Base-by-base conservation (phyloP, 371 early-diverging fungal genomes). In the Syncephalis plumigaleata region DNA sequence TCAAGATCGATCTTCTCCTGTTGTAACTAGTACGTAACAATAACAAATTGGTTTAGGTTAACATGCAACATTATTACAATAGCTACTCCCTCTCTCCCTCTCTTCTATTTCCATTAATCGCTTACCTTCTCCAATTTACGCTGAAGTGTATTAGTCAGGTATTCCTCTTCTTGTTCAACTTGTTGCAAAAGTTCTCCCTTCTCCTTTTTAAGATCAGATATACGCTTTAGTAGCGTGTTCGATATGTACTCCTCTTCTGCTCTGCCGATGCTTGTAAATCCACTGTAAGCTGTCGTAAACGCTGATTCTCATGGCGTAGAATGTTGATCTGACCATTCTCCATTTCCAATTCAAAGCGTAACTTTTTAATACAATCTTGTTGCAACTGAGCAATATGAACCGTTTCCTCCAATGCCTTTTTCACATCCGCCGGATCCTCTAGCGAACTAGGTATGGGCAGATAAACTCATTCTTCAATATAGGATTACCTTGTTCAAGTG, bases 1-100 rank as follows among this genome's bases (percentile, higher is more conserved):
- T 86, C 87, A 63, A 86, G 63, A 44, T 83, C 78, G 49, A 83
- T 67, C 58, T 85, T 86, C 55, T 86, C 87, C 53, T 77, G 74
- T 56, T 84, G 79, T 45, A 86, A 66, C 63, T 67, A 39, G 4
- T 36, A 46, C 21, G 18, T 16, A 36, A n/a, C n/a, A n/a, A n/a
- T n/a, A n/a, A n/a, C n/a, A n/a, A n/a, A 42, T 45, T 24, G 25
- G 26, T 18, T 5, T 40, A 18, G 21, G 40, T 40, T n/a, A n/a
- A n/a, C n/a, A n/a, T n/a, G n/a, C 3, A 40, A 36, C 37, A 36
- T 36, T n/a, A 9, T 36, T 36, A 9, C 37, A 9, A 36, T 9
- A 36, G 37, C 9, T 36, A 36, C 37, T 36, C n/a, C n/a, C 11
- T n/a, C 37, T 11, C n/a, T 37, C 37, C 11, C 37, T n/a, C 9